Evolutionary conservation across 208 protist species (phyloP), one percentile per base, ranked within the genome.

Genomic region (Naegleria fowleri): DNA sequence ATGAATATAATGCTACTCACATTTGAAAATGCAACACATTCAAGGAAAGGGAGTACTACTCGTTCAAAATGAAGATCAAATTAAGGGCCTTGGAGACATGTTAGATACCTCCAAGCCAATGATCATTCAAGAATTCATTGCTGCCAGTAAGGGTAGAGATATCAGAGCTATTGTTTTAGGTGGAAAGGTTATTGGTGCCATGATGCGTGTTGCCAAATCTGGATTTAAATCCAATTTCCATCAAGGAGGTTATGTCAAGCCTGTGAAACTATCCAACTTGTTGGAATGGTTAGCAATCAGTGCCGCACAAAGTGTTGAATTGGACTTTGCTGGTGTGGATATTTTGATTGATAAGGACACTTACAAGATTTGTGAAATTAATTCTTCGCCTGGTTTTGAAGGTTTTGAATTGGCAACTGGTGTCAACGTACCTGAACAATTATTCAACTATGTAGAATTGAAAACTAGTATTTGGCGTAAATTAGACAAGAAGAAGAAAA

Each of bases 361-460:
- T 16, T 93, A 92, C 36, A 90, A 91, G 48, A 92, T 93, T 90
- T 93, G 92, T 91, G 92, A 93, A 89, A 91, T 93, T 58, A 93
- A 93, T 52, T 83, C 79, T 29, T 91, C 76, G 9, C 92, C 92
- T 33, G 92, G 92, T 58, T 93, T 93, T 86, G 91, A 93, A 40
- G 92, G 92, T 16, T 91, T 93, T 43, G 92, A 93, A 67, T 11
- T 41, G 5, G 92, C 92, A 19, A 92, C 92, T 38, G 92, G 91
- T 43, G 33, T 79, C n/a, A 39, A 92, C 59, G 90, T 93, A 25
- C 75, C 91, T 88, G 29, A 83, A 6, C 38, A 79, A 9, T 87
- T 91, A 86, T 91, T 93, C 11, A 55, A 86, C 58, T 91, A 51
- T 91, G 90, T 92, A 6, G 40, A 88, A 58, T 39, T 88, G 22